Evolutionary conservation across 345 rosid species (phyloP), one percentile per base, ranked within the genome.

Genomic region (Salix caprea): DNA sequence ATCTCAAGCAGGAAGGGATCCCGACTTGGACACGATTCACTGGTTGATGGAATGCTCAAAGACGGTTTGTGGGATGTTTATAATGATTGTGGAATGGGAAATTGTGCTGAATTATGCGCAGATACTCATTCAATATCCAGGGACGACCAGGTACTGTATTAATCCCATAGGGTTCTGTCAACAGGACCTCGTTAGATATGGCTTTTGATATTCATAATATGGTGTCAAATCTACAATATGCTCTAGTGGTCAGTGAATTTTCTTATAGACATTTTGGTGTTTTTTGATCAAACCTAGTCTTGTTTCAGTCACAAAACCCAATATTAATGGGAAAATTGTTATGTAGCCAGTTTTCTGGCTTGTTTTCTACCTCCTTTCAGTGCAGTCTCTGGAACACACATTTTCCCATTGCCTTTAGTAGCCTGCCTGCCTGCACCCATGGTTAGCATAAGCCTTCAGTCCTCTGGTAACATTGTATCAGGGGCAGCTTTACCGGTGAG

Each of bases 31-130:
- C 97, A 96, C 84, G 99, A 91, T 87, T 80, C 94, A 65, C 81
- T 96, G 56, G 93, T 96, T 21, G 99, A 96, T 83, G 99, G 98
- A 77, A 91, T 96, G 99, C 67, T 96, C 58, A 93, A 93, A 79
- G 99, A 96, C 86, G 99, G 99, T 65, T 80, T 96, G 56, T 96
- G 99, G 99, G 99, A 96, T 88, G 97, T 93, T 48, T 93, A 92
- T 72, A 91, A 89, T 40, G 94, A 93, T 78, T 88, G 85, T 86
- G 97, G 92, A 56, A 96, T 96, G 99, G 99, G 99, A 81, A 90
- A 74, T 75, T 93, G 98, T 83, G 99, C 95, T 68, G 99, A 96
- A 84, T 67, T 93, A 65, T 96, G 99, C 72, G 95, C 99, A 19
- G 98, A 96, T 56, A 84, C 87, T 72, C 87, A 86, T 81, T 67